Percentiles rank a stretch among this genome's conserved stretches.
Conservation (phyloP, 2,329 filamentous ascomycete genomes). For the Orbilia quercus region DNA sequence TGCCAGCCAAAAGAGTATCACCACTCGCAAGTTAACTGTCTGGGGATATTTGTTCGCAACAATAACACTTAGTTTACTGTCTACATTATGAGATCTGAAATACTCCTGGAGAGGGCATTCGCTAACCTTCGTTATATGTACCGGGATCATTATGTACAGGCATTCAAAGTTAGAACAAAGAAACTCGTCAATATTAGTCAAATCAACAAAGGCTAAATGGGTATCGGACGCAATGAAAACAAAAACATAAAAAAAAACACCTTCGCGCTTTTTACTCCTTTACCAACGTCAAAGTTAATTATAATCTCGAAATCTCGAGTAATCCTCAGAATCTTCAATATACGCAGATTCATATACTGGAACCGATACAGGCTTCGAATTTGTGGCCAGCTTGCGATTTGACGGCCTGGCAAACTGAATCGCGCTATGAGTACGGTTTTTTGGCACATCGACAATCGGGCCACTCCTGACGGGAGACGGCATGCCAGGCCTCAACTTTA, state of each 20-base stretch:
- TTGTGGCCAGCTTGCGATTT: background rate
- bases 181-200: constrained; percentile 34
- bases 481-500: constrained; percentile 31
- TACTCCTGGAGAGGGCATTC: no score
- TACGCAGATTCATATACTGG: constrained; percentile 10
- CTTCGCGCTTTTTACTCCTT: background rate
- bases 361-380: background rate
- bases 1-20: background rate
- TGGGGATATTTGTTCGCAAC: constrained; percentile 8
- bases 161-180: constrained; percentile 10
- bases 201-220: constrained; percentile 27
- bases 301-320: constrained; percentile 40
- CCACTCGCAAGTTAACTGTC: background rate
- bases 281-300: constrained; percentile 2
- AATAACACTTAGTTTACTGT: background rate
- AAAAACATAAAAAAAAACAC: constrained; percentile 23
- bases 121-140: constrained; percentile 11
- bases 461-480: constrained; percentile 1
- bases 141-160: constrained; percentile 47
- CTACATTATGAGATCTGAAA: constrained; percentile 7
- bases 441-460: background rate
- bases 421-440: background rate
- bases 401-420: background rate
- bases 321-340: constrained; percentile 36
- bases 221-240: constrained; percentile 25